Base-by-base conservation (phyloP, 2,329 filamentous ascomycete species). In the Diaporthe citri region DNA sequence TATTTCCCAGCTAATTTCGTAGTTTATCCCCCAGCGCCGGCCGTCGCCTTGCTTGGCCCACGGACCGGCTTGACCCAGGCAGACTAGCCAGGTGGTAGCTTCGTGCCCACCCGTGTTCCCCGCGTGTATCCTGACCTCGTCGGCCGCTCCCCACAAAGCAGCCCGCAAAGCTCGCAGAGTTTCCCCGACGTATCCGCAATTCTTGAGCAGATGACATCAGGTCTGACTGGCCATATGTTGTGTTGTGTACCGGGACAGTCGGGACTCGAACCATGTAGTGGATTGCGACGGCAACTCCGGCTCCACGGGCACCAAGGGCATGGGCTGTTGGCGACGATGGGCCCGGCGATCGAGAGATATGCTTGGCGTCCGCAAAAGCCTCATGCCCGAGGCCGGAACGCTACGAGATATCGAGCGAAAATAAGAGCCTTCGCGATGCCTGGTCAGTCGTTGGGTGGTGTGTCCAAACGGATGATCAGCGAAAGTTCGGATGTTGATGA, bases 171-270 rank as follows among this genome's bases (percentile, higher is more conserved):
- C 48, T 22, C 48, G 5, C 31, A 41, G 34, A 55, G 64, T 55
- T 41, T 69, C 48, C 34, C 64, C 64, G 64, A 8, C 22, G 46
- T 67, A 67, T 67, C 46, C 64, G 64, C 64, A 67, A 39, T 52
- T 67, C 17, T 25, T 52, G 20, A 39, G 8, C 46, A 52, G 28
- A 67, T 67, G 64, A 69, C 64, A 55, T 69, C 48, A 69, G 34
- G 48, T 25, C 34, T 41, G 48, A 55, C 34, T 55, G 64, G 9
- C 34, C 34, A 15, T 41, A 22, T 31, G n/a, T 15, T 41, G 15
- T 41, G 15, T 15, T 64, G 36, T 55, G 5, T 22, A 46, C 39
- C 13, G 25, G 39, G 28, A 22, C 17, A n/a, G 34, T 20, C 31
- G 52, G 22, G 43, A 52, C 46, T 67, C 46, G 62, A 39, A 52